phyloP scores from a whole-genome alignment of 352 stramenopile genomes.

The Phytophthora parvispora region DNA sequence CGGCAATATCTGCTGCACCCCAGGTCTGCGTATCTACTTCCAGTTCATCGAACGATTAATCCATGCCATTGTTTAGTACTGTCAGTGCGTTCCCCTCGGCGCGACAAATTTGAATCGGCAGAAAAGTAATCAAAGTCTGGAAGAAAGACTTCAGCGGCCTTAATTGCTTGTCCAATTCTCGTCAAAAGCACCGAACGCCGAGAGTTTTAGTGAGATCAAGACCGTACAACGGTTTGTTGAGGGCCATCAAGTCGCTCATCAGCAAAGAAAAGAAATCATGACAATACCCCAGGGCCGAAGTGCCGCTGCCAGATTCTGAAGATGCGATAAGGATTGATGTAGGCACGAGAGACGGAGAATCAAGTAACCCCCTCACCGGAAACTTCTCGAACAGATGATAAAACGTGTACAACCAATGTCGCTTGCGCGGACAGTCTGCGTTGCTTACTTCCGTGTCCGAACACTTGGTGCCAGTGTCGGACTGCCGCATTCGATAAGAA shows the following conservation, averaged over 20 bases:
- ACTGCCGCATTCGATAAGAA: constrained; percentile 61
- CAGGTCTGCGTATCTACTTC: constrained; percentile 32
- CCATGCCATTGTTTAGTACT: constrained; percentile 57
- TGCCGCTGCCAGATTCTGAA: neutral
- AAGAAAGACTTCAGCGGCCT: constrained; percentile 42
- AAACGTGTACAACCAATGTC: constrained; percentile 39
- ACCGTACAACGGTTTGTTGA: constrained; percentile 52
- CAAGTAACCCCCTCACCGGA: constrained; percentile 40
- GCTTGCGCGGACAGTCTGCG: constrained; percentile 23
- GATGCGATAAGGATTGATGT: constrained; percentile 20
- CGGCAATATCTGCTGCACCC: constrained; percentile 53
- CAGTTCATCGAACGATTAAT: constrained; percentile 27
- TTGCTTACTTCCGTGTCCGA: constrained; percentile 5
- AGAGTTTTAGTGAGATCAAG: constrained; percentile 37
- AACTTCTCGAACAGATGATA: constrained; percentile 75
- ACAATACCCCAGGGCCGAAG: constrained; percentile 11
- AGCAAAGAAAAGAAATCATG: constrained; percentile 45
- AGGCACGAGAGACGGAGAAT: neutral
- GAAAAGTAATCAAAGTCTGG: constrained; percentile 63
- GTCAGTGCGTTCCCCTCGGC: constrained; percentile 68
- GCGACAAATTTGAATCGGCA: constrained; percentile 81
- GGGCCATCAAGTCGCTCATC: constrained; percentile 45
- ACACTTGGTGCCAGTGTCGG: constrained; percentile 6
- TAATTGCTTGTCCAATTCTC: neutral
- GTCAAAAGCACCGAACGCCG: constrained; percentile 2